Evolutionary conservation across 495 filamentous ascomycete genomes (phyloP).

Genomic region (Apiosordaria backusii): DNA sequence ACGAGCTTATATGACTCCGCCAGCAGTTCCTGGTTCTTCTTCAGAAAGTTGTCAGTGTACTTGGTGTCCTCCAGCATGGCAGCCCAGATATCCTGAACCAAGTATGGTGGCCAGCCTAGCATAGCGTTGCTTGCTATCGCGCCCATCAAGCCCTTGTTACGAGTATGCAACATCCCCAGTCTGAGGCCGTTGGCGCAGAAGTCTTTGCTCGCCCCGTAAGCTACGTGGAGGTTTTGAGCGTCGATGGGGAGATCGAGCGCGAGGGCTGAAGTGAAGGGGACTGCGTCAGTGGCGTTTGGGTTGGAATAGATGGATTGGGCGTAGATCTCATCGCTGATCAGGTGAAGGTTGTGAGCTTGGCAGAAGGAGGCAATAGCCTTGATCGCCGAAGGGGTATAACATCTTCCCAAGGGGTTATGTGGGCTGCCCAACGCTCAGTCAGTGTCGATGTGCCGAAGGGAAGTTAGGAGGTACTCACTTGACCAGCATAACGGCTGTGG

Average conservation of each 20-base stretch:
- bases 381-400: slow-evolving; percentile 25
- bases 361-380: slow-evolving; percentile 25
- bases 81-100: slow-evolving; percentile 23
- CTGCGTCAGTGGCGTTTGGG: slow-evolving; percentile 4
- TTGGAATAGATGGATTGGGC: slow-evolving; percentile 30
- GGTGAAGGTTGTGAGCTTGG: slow-evolving; percentile 25
- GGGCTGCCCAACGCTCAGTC: slow-evolving; percentile 24
- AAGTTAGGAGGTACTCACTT: slow-evolving; percentile 30
- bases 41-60: slow-evolving; percentile 43
- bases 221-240: slow-evolving; percentile 35
- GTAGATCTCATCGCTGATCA: slow-evolving; percentile 37
- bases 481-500: slow-evolving; percentile 29
- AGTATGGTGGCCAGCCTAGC: slow-evolving; percentile 21
- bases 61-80: slow-evolving; percentile 43
- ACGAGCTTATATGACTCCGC: slow-evolving; percentile 34
- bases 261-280: slow-evolving; percentile 37
- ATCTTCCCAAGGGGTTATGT: slow-evolving; percentile 29
- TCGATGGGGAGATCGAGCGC: slow-evolving; percentile 38
- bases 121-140: slow-evolving; percentile 10
- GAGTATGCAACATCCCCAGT: slow-evolving; percentile 33
- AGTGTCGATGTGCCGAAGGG: slow-evolving; percentile 23
- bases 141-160: slow-evolving; percentile 17
- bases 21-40: slow-evolving; percentile 37
- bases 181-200: slow-evolving; percentile 43
- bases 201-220: slow-evolving; percentile 46